phyloP scores from a whole-genome alignment of 371 early-diverging fungal species.

The Nematocida sp. region DNA sequence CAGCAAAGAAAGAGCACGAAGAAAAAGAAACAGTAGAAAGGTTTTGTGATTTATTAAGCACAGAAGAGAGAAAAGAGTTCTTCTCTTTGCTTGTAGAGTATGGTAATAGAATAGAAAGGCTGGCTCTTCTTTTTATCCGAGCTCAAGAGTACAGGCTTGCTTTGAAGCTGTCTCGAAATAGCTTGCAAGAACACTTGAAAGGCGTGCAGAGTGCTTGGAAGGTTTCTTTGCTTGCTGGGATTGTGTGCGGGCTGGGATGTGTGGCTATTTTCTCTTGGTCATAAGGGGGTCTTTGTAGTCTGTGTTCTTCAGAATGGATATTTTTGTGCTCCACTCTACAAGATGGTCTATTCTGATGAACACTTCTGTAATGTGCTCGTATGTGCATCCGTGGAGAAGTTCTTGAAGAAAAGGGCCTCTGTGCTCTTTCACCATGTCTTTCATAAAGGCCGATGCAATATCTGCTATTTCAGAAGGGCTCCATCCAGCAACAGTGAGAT shows the following conservation, averaged over 20 bases:
- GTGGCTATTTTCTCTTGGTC: not conserved
- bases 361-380: constrained; percentile 27
- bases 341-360: constrained; percentile 36
- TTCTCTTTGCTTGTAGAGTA: constrained; percentile 20
- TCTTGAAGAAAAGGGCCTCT: constrained; percentile 8
- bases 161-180: constrained; percentile 10
- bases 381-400: not conserved
- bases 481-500: constrained; percentile 21
- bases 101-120: not conserved
- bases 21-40: not conserved
- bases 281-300: not conserved
- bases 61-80: constrained; percentile 4
- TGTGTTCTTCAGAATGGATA: constrained; percentile 32
- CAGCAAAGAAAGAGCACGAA: not conserved
- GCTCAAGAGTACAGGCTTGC: constrained; percentile 38
- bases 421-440: constrained; percentile 28
- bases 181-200: not conserved
- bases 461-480: not conserved
- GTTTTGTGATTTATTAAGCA: constrained; percentile 14
- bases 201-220: not conserved
- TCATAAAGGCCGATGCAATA: constrained; percentile 12
- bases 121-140: not conserved
- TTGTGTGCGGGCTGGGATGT: not conserved
- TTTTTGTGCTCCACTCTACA: constrained; percentile 38
- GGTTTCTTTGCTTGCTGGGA: not conserved